Evolutionary conservation across 345 rosid species (phyloP).

Genomic region (rapeseed (Brassica napus)): Da-Ae NC_063438.1:21929001-21929500

Average conservation of each 20-base stretch:
- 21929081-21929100: conserved; percentile 81
- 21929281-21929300: conserved; percentile 70
- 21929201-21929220: neutral
- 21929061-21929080: conserved; percentile 66
- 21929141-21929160: conserved; percentile 55
- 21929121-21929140: conserved; percentile 66
- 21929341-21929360: conserved; percentile 22
- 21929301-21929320: conserved; percentile 50
- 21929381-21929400: conserved; percentile 20
- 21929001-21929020: conserved; percentile 42
- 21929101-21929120: conserved; percentile 65
- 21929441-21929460: conserved; percentile 12
- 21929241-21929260: conserved; percentile 62
- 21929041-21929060: neutral
- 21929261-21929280: conserved; percentile 89
- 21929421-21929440: neutral
- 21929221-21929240: neutral
- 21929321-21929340: conserved; percentile 32
- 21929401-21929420: neutral
- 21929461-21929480: conserved; percentile 57
- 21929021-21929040: neutral
- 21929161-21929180: neutral
- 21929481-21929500: conserved; percentile 73
- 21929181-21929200: neutral
- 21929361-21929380: conserved; percentile 10